Conservation (phyloP, 371 early-diverging fungal genomes). For the Syncephalastrum contaminatum region DNA sequence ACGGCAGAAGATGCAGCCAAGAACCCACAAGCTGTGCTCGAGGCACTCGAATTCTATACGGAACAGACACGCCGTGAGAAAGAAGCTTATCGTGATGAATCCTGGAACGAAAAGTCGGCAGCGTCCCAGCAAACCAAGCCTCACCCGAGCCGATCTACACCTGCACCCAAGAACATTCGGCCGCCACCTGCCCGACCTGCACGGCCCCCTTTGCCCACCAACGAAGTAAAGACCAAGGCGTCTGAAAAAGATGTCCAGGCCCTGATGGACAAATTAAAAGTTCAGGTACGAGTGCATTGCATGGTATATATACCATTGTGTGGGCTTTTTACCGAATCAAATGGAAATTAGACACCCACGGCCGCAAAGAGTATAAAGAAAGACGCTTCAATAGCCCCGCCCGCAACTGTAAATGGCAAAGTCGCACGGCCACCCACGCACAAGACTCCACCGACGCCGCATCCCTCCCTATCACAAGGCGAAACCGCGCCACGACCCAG, state of each 20-base stretch:
- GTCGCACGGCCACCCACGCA: not conserved
- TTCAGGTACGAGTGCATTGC: not conserved
- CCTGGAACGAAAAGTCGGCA: slow-evolving; percentile 4
- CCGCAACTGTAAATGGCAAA: not conserved
- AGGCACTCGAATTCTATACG: slow-evolving; percentile 94
- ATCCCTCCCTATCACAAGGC: slow-evolving; percentile 10
- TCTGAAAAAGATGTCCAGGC: too few species aligned
- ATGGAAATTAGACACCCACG: not conserved
- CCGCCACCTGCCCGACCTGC: slow-evolving; percentile 3
- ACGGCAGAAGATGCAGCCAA: slow-evolving; percentile 93
- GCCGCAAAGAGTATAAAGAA: not conserved
- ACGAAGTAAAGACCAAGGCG: not conserved
- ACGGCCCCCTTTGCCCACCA: too few species aligned
- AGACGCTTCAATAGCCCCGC: not conserved
- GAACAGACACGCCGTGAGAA: slow-evolving; percentile 64
- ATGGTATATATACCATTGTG: not conserved
- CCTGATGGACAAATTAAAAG: not conserved
- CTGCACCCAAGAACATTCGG: not conserved
- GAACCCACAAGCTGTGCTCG: slow-evolving; percentile 95
- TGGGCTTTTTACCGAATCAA: too few species aligned
- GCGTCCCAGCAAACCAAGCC: slow-evolving; percentile 1
- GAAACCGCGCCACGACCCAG: not conserved
- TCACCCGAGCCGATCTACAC: slow-evolving; percentile 10
- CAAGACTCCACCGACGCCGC: slow-evolving; percentile 14
- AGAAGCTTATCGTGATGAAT: slow-evolving; percentile 41